These are phyloP conservation scores for Mariannaea elegans DNA, from an alignment of 2,329 filamentous ascomycete species.

Conservation along the genomic window DNA sequence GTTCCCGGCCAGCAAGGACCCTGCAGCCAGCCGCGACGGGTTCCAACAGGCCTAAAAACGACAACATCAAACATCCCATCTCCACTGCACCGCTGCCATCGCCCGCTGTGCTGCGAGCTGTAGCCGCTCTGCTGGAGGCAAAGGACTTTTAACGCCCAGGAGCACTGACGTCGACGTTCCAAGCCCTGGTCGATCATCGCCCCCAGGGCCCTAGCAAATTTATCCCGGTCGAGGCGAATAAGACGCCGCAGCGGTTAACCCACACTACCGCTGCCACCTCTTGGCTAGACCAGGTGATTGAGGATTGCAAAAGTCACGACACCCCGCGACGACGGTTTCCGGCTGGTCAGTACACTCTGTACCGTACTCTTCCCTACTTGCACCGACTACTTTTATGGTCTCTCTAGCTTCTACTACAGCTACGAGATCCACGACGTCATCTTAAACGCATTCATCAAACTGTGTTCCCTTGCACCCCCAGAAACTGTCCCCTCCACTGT, in stretches of 20 bases:
- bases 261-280: constrained; percentile 38
- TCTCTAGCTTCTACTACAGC: constrained; percentile 11
- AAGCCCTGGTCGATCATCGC: constrained; percentile 44
- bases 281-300: constrained; percentile 42
- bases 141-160: constrained; percentile 24
- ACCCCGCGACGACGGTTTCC: constrained; percentile 36
- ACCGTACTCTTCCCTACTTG: constrained; percentile 35
- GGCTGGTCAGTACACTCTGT: constrained; percentile 38
- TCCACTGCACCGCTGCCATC: constrained; percentile 23
- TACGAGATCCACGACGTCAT: constrained; percentile 6
- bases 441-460: constrained; percentile 16
- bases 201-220: constrained; percentile 36
- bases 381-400: constrained; percentile 21
- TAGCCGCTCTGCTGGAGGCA: constrained; percentile 30
- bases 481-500: constrained; percentile 20
- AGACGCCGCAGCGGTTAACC: constrained; percentile 46
- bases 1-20: constrained; percentile 30
- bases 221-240: constrained; percentile 43
- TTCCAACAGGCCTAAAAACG: constrained; percentile 22
- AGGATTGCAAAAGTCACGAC: constrained; percentile 42
- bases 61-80: constrained; percentile 20
- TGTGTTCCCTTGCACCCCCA: constrained; percentile 1
- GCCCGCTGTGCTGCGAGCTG: constrained; percentile 25
- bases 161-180: constrained; percentile 39
- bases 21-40: constrained; percentile 35